Evolutionary conservation across 1,284 basidiomycete genomes (phyloP).

Genomic region (Marasmius tenuissimus): DNA sequence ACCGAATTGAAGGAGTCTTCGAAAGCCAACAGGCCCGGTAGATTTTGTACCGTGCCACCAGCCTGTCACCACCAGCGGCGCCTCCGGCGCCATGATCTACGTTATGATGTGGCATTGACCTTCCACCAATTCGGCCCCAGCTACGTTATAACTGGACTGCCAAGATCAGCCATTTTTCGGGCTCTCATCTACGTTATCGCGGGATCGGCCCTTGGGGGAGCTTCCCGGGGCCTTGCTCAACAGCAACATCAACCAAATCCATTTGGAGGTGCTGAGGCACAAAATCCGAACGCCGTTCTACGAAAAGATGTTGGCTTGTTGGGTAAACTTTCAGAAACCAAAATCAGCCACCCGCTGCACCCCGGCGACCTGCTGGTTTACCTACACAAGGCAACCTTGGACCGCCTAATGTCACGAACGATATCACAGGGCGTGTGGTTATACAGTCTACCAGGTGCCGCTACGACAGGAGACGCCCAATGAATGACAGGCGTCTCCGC

Average conservation of each 20-base stretch:
- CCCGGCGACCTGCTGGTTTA: constrained; percentile 15
- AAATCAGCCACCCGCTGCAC: constrained; percentile 21
- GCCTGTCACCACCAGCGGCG: too few relatives aligned
- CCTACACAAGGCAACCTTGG: constrained; percentile 18
- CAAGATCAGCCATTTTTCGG: too few relatives aligned
- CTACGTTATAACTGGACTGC: too few relatives aligned
- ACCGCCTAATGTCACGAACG: constrained; percentile 18
- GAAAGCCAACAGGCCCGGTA: too few relatives aligned
- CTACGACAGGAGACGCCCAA: constrained; percentile 26
- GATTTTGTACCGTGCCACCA: too few relatives aligned
- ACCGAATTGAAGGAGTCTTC: too few relatives aligned
- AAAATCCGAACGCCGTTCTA: constrained; percentile 1
- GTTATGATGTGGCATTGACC: too few relatives aligned
- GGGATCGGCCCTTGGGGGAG: too few relatives aligned
- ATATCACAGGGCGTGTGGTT: constrained; percentile 37
- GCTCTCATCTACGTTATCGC: too few relatives aligned
- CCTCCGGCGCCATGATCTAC: too few relatives aligned
- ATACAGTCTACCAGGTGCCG: constrained; percentile 51
- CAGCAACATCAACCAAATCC: constrained; percentile 20
- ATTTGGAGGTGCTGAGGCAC: constrained; percentile 33
- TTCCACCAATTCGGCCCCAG: too few relatives aligned
- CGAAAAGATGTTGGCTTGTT: not conserved
- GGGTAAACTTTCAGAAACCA: not conserved
- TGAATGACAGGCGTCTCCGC: constrained; percentile 25
- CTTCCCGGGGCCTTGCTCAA: too few relatives aligned